Evolutionary conservation across 2,329 filamentous ascomycete genomes (phyloP).

Genomic region (Graphilbum fragrans): DNA sequence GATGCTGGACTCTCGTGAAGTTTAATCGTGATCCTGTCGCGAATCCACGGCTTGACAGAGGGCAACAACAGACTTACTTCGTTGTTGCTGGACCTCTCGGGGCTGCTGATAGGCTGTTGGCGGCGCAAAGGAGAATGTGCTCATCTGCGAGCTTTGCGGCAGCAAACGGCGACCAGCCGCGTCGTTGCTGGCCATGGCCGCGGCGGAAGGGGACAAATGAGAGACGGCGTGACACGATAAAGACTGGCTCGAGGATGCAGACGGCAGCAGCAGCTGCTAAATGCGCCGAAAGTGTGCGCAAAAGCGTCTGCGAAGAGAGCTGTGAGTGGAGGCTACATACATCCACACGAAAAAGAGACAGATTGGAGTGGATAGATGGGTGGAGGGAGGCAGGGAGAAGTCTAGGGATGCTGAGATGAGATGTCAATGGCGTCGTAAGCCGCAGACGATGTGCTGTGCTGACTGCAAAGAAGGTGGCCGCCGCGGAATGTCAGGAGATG

Average conservation of each 20-base stretch:
- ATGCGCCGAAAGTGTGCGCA: neutral
- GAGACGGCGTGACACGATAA: neutral
- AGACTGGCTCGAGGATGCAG: neutral
- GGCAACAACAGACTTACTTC: constrained; percentile 36
- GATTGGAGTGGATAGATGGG: neutral
- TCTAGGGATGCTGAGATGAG: too few relatives aligned
- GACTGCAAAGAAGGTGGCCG: too few relatives aligned
- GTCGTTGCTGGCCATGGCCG: constrained; percentile 48
- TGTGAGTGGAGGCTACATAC: neutral
- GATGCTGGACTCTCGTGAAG: too few relatives aligned
- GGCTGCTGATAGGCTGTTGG: constrained; percentile 43
- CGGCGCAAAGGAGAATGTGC: constrained; percentile 65
- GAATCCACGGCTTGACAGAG: neutral
- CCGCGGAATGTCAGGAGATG: too few relatives aligned
- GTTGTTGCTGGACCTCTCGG: constrained; percentile 74
- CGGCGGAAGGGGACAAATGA: neutral
- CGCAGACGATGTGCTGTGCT: too few relatives aligned
- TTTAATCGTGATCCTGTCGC: too few relatives aligned
- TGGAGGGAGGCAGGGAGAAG: neutral
- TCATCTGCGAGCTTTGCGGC: constrained; percentile 58
- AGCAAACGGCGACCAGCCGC: constrained; percentile 48
- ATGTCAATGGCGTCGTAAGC: too few relatives aligned
- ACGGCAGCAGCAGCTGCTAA: neutral
- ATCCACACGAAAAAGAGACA: neutral
- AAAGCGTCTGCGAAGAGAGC: neutral